A percentile compares a stretch with the other conserved stretches of the same genome.
phyloP scores from a whole-genome alignment of 1,139 yeast species.

The Scheffersomyces stambukii region DNA sequence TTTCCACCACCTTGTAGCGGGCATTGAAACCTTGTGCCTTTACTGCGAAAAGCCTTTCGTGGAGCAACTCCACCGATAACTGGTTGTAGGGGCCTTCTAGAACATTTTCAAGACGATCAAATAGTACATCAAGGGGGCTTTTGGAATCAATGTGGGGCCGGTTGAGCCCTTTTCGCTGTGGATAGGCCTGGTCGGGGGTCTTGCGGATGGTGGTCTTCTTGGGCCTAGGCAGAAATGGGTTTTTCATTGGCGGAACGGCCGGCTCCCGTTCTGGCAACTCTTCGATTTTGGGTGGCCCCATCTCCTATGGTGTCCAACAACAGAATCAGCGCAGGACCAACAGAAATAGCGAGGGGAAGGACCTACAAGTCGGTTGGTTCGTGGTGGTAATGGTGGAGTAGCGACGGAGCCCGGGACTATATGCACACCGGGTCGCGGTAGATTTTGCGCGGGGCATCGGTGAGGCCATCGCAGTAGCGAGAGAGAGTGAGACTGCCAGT shows the following conservation, averaged over 20 bases:
- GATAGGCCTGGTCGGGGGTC: conserved; percentile 32
- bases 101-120: conserved; percentile 27
- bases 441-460: too few relatives aligned
- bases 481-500: too few relatives aligned
- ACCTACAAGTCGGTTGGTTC: too few relatives aligned
- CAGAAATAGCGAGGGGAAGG: too few relatives aligned
- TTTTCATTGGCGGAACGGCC: conserved; percentile 12
- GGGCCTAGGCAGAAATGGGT: conserved; percentile 27
- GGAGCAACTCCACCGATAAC: conserved; percentile 16
- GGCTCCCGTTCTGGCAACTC: conserved; percentile 11
- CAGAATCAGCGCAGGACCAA: too few relatives aligned
- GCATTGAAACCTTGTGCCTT: conserved; percentile 4
- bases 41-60: conserved; percentile 7
- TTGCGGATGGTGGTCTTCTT: conserved; percentile 31
- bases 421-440: too few relatives aligned
- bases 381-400: too few relatives aligned
- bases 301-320: too few relatives aligned
- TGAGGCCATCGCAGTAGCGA: too few relatives aligned
- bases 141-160: conserved; percentile 27
- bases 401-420: too few relatives aligned
- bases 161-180: conserved; percentile 31
- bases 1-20: conserved; percentile 21
- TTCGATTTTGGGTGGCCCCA: conserved; percentile 31
- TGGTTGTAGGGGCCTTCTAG: conserved; percentile 22
- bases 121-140: conserved; percentile 34